A percentile compares a stretch with the other conserved stretches of the same genome.
phyloP scores from a whole-genome alignment of 768 basidiomycete genomes.

The Collybiopsis luxurians region DNA sequence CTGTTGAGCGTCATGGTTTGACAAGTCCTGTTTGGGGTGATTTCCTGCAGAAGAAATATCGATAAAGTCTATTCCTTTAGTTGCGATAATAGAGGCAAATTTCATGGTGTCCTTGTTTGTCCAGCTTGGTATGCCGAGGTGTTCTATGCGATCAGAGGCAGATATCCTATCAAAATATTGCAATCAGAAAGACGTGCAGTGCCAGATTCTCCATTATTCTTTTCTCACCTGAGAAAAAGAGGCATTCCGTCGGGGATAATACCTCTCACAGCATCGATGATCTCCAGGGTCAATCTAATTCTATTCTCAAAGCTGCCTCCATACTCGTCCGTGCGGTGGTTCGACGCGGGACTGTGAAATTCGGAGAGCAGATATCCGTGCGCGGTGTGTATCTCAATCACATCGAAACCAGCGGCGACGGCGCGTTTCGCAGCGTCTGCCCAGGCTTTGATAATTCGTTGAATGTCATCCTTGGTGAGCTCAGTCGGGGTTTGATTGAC shows the following conservation, averaged over 20 bases:
- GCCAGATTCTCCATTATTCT: no score
- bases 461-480: constrained; percentile 55
- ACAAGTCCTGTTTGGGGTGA: constrained; percentile 37
- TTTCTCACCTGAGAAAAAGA: constrained; percentile 68
- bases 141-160: constrained; percentile 73
- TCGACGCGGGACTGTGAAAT: constrained; percentile 59
- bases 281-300: constrained; percentile 55
- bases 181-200: constrained; percentile 7
- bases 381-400: constrained; percentile 61
- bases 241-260: constrained; percentile 62
- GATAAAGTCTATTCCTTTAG: constrained; percentile 71
- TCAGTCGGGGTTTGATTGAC: constrained; percentile 52
- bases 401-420: constrained; percentile 58
- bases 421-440: constrained; percentile 48
- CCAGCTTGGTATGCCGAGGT: constrained; percentile 65
- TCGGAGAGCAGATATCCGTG: constrained; percentile 58
- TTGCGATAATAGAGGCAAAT: constrained; percentile 54
- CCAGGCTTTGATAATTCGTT: constrained; percentile 54
- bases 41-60: constrained; percentile 72
- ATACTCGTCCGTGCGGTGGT: constrained; percentile 66
- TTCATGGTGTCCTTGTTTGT: constrained; percentile 63
- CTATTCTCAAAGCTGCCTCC: constrained; percentile 74
- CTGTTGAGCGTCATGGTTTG: constrained; percentile 44
- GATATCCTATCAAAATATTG: constrained; percentile 44
- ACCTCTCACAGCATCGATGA: constrained; percentile 61